Evolutionary conservation across 176 grass and related monocot species (phyloP), one percentile per base, ranked within the genome.

Genomic region (Themeda triandra): DNA sequence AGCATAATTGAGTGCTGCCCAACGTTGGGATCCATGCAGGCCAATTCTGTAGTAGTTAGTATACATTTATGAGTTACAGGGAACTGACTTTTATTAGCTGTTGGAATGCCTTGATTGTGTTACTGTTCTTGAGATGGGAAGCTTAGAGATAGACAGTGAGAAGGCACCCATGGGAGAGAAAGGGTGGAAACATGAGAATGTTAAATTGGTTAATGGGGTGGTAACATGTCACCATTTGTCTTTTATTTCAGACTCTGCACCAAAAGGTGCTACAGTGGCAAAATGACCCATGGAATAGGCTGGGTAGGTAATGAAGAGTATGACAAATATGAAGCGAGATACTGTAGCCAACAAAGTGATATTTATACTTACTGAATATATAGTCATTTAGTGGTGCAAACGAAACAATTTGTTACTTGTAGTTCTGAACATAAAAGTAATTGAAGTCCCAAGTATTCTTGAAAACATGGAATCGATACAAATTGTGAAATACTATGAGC

Each of bases 361-460:
- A 73, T 79, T 73, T 18, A 19, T 80, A 1, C 33, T 74, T 67
- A 11, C 14, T 73, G 69, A 88, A 83, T 15, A 72, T 66, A 6
- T 66, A 13, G 32, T 56, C 21, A 32, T 60, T 40, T 78, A 29
- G 9, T 63, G 23, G 23, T 60, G 56, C 3, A 23, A 9, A 23
- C 0, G 0, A 23, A 54, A 54, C 7, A 54, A 23, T 23, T 23
- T 23, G 6, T 53, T 21, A 8, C 6, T 19, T 58, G 53, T 56
- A 59, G 1, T 59, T 59, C 56, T 59, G 0, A 59, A 7, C 6
- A 24, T 24, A 25, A 87, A 46, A 19, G 13, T 69, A 68, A 1
- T 44, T 11, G 12, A 44, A 27, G n/a, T 14, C 13, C 23, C 12
- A 44, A 42, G 37, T 14, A 8, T 76, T 77, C 19, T 45, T 19